A percentile compares a stretch with the other conserved stretches of the same genome.
Conservation (phyloP, 495 filamentous ascomycete species). For the Saxophila tyrrhenica region DNA sequence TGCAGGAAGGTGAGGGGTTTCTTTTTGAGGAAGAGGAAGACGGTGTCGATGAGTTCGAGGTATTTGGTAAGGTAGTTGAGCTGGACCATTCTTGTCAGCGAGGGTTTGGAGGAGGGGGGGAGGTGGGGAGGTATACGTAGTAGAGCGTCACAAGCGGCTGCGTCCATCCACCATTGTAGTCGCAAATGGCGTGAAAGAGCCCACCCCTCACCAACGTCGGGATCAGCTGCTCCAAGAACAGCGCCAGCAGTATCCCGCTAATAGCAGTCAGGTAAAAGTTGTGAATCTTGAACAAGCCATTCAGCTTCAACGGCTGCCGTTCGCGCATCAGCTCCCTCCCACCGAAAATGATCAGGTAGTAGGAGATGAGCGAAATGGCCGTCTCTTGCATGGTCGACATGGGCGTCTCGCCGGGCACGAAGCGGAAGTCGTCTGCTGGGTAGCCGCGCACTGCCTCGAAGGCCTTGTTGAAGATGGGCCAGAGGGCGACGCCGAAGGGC, state of each 20-base stretch:
- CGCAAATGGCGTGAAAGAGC: conserved; percentile 62
- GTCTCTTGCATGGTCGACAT: conserved; percentile 61
- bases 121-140: conserved; percentile 48
- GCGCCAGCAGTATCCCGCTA: conserved; percentile 51
- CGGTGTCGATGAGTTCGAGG: conserved; percentile 67
- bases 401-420: conserved; percentile 53
- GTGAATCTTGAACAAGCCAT: conserved; percentile 62
- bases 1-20: conserved; percentile 81
- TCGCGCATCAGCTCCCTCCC: conserved; percentile 64
- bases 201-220: conserved; percentile 56
- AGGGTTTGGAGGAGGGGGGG: not conserved
- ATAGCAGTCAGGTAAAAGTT: conserved; percentile 69
- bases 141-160: conserved; percentile 63
- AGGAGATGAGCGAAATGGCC: conserved; percentile 50
- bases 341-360: conserved; percentile 67
- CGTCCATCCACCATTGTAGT: conserved; percentile 64
- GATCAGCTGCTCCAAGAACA: conserved; percentile 65
- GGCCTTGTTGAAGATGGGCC: conserved; percentile 85
- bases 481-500: conserved; percentile 83
- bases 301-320: conserved; percentile 55
- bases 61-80: conserved; percentile 80
- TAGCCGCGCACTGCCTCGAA: conserved; percentile 64
- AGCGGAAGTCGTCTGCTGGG: conserved; percentile 57
- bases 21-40: conserved; percentile 78
- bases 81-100: conserved; percentile 33